Evolutionary conservation across 2,329 filamentous ascomycete genomes (phyloP).

Genomic region (Aspergillus sojae): DNA sequence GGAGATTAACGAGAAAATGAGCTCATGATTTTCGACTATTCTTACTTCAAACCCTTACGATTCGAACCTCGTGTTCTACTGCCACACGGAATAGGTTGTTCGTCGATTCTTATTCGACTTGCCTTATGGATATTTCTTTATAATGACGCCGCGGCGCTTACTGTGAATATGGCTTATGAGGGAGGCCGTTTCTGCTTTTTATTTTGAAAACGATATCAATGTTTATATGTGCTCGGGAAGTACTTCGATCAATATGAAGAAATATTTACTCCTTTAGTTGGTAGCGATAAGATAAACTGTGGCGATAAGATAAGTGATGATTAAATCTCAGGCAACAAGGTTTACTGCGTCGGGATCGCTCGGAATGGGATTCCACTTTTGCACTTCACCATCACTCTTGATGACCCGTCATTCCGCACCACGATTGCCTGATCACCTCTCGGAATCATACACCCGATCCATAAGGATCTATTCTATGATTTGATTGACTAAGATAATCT

Average conservation of each 20-base stretch:
- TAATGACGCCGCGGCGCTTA: not conserved
- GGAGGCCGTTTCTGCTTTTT: not conserved
- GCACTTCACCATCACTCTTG: not conserved
- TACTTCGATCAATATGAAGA: not conserved
- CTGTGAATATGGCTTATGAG: not conserved
- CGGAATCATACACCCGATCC: not conserved
- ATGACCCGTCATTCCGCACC: not conserved
- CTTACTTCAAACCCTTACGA: not conserved
- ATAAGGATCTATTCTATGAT: not conserved
- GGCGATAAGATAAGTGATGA: not conserved
- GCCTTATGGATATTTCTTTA: not conserved
- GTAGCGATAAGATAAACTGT: not conserved
- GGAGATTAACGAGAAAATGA: not conserved
- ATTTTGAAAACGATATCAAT: not conserved
- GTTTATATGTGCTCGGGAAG: not conserved
- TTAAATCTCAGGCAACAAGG: not conserved
- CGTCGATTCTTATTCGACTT: not conserved
- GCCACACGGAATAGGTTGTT: not conserved
- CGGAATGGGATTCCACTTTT: not conserved
- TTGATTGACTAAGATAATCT: no score
- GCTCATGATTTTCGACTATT: not conserved
- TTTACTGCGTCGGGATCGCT: not conserved
- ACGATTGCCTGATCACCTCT: not conserved
- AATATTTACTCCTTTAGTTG: not conserved
- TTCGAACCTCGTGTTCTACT: not conserved